These are phyloP conservation scores for Annona squamosa DNA, from an alignment of 164 flowering plant species.

Conservation along the genomic window DNA sequence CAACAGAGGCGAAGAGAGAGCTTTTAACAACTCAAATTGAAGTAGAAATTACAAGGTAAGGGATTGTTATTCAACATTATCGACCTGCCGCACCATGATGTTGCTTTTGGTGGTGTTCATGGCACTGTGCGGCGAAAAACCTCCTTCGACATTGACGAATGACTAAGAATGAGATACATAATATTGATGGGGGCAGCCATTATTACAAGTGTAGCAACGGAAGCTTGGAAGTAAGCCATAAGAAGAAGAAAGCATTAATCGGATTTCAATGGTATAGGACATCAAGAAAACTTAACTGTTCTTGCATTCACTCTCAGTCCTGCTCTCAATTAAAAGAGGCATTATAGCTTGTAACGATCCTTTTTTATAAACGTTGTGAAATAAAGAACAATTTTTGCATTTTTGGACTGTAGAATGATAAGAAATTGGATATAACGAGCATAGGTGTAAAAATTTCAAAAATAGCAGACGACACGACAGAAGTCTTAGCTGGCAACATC, in stretches of 20 bases:
- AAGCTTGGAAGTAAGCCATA: constrained; percentile 17
- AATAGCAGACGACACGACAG: too few species aligned
- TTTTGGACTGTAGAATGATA: too few species aligned
- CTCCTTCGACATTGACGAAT: constrained; percentile 23
- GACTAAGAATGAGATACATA: constrained; percentile 44
- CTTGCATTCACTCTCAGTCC: too few species aligned
- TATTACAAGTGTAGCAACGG: constrained; percentile 38
- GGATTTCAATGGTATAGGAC: not conserved
- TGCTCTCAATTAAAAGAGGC: too few species aligned
- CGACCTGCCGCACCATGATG: constrained; percentile 19
- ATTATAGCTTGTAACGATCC: too few species aligned
- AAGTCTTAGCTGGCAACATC: too few species aligned
- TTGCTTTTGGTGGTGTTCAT: not conserved
- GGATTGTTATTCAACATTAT: constrained; percentile 54
- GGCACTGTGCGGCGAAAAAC: constrained; percentile 11
- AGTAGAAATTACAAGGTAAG: constrained; percentile 29
- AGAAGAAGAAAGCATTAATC: constrained; percentile 47
- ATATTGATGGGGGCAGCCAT: constrained; percentile 23
- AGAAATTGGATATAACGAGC: too few species aligned
- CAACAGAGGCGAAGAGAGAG: constrained; percentile 43
- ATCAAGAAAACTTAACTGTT: too few species aligned
- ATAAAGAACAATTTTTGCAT: too few species aligned
- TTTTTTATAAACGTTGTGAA: too few species aligned
- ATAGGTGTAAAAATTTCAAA: too few species aligned
- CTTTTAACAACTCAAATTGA: constrained; percentile 28